Percentiles rank a stretch among this genome's conserved stretches.
Conservation (phyloP, 106 monocot genomes). For the Dendrobium nobile region DNA sequence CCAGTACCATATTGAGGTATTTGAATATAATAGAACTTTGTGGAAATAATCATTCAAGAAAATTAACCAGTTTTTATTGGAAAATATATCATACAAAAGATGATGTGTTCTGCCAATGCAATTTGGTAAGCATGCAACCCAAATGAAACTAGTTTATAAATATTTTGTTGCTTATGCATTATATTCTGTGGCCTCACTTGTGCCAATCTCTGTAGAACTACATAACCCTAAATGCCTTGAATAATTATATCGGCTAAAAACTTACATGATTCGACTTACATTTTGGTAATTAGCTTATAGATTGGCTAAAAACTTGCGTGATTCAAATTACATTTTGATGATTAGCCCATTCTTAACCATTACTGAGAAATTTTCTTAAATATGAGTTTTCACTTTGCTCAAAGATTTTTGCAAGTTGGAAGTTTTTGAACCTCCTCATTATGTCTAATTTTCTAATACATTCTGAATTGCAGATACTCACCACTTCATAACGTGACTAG, state of each 20-base stretch:
- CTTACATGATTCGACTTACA: no score
- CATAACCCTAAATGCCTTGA: no score
- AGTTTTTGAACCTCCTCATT: background rate
- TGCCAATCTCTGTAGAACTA: no score
- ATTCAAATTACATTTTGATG: background rate
- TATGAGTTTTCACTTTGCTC: background rate
- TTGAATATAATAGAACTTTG: no score
- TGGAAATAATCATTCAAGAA: background rate
- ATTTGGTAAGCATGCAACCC: background rate
- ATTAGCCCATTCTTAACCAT: background rate
- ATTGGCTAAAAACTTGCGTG: no score
- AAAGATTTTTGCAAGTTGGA: background rate
- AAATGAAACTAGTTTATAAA: background rate
- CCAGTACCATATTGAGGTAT: no score
- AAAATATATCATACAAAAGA: background rate
- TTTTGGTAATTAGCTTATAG: no score
- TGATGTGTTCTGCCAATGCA: background rate
- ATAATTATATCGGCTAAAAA: no score
- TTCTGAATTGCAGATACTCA: conserved; percentile 58
- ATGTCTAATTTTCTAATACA: background rate
- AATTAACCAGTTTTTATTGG: background rate
- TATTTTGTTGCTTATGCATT: background rate
- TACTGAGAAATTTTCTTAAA: background rate
- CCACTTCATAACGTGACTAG: conserved; percentile 90
- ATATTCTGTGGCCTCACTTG: background rate